These are phyloP conservation scores for Talaromyces wortmannii DNA, from an alignment of 495 filamentous ascomycete species.

Conservation along the genomic window DNA sequence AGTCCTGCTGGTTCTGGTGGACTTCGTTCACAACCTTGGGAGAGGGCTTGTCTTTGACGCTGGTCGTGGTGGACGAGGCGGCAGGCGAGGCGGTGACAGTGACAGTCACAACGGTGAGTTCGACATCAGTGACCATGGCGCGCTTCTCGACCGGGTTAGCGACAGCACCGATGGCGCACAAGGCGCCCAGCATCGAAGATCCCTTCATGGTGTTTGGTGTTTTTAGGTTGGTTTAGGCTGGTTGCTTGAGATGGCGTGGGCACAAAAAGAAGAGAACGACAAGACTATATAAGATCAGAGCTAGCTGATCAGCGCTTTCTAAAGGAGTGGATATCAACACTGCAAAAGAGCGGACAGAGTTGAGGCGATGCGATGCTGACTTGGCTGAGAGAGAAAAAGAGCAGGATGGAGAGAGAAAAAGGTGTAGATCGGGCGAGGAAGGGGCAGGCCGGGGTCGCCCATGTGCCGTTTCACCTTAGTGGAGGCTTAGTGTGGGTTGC, in stretches of 20 bases:
- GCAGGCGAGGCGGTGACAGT: conserved; percentile 43
- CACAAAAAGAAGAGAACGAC: conserved; percentile 17
- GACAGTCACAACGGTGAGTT: conserved; percentile 51
- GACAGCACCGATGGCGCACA: conserved; percentile 51
- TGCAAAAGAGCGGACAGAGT: conserved; percentile 13
- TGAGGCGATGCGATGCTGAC: conserved; percentile 10
- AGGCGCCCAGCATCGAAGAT: conserved; percentile 51
- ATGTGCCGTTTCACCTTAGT: too few relatives aligned
- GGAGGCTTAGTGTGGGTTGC: too few relatives aligned
- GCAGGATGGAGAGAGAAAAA: background rate
- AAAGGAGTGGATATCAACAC: background rate
- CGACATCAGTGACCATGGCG: conserved; percentile 31
- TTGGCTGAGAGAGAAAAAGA: conserved; percentile 3
- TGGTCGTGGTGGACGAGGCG: conserved; percentile 9
- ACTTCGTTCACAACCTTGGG: conserved; percentile 1
- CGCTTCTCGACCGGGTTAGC: conserved; percentile 52
- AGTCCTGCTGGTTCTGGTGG: background rate
- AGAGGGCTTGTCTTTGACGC: background rate
- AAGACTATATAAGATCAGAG: background rate
- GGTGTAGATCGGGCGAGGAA: background rate
- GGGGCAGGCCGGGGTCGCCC: too few relatives aligned
- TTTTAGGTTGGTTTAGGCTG: conserved; percentile 20
- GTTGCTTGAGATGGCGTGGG: conserved; percentile 13
- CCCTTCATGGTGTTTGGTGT: conserved; percentile 56
- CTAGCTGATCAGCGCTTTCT: conserved; percentile 1